These are phyloP conservation scores for Sporothrix brasiliensis DNA, from an alignment of 2,329 filamentous ascomycete genomes.

Conservation along the genomic window DNA sequence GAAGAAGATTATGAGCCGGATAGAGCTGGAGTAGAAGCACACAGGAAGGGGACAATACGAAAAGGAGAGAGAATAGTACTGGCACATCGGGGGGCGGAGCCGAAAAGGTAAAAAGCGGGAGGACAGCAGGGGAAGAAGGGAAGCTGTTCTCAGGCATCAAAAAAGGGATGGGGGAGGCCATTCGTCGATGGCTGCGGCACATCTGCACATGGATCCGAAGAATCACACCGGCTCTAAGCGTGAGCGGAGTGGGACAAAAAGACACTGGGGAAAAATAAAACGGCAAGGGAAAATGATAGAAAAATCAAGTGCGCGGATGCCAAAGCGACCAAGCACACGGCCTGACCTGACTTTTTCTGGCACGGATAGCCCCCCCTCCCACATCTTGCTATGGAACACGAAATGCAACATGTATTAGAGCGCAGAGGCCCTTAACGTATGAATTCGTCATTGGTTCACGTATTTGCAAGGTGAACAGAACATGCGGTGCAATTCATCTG, in stretches of 20 bases:
- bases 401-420: neutral
- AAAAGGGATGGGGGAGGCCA: neutral
- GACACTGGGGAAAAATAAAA: neutral
- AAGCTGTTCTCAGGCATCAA: neutral
- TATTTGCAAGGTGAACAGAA: conserved; percentile 11
- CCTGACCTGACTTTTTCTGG: conserved; percentile 8
- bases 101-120: neutral
- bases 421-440: neutral
- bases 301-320: neutral
- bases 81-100: neutral
- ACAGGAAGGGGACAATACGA: neutral
- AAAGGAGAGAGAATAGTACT: neutral
- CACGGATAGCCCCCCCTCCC: neutral
- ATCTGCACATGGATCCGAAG: conserved; percentile 8
- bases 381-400: neutral
- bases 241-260: neutral
- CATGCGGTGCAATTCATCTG: neutral
- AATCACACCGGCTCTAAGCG: conserved; percentile 2
- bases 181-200: conserved; percentile 5
- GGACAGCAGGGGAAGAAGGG: neutral
- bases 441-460: neutral
- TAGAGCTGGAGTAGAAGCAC: neutral
- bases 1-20: neutral
- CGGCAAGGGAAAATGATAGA: neutral
- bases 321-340: conserved; percentile 12